Percentiles rank a stretch among this genome's conserved stretches.
phyloP scores from a whole-genome alignment of 768 basidiomycete species.

The Dioszegia aurantiaca region DNA sequence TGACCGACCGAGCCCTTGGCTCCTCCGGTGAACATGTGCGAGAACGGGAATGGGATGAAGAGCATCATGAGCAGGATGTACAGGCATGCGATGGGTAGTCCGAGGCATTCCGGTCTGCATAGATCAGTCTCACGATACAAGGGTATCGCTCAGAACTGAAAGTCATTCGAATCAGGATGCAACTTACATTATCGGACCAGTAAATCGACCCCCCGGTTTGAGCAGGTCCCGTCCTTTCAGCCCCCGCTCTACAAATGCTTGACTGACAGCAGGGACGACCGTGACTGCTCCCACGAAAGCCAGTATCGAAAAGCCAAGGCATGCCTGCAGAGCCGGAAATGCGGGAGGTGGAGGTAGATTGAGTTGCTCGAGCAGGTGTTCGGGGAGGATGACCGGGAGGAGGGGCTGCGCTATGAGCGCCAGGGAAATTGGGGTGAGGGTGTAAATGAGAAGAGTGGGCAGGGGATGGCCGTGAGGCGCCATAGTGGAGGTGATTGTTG shows the following conservation, averaged over 20 bases:
- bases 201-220: constrained; percentile 59
- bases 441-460: constrained; percentile 25
- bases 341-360: constrained; percentile 28
- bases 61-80: constrained; percentile 83
- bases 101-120: constrained; percentile 86
- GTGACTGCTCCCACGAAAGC: constrained; percentile 74
- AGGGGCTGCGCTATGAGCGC: constrained; percentile 45
- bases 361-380: background rate
- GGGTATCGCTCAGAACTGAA: no score
- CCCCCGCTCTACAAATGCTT: constrained; percentile 73
- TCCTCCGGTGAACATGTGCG: constrained; percentile 56
- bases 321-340: constrained; percentile 62
- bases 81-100: constrained; percentile 81
- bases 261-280: constrained; percentile 78
- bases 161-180: no score
- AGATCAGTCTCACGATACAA: background rate
- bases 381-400: constrained; percentile 33
- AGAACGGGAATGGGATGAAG: constrained; percentile 95
- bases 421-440: constrained; percentile 39
- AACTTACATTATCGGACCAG: constrained; percentile 36
- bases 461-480: constrained; percentile 26
- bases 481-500: background rate
- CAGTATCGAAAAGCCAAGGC: constrained; percentile 76
- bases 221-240: constrained; percentile 82
- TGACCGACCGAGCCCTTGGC: constrained; percentile 21